Conservation (phyloP, 108 stramenopile species). For the Nitzschia sp. region DNA sequence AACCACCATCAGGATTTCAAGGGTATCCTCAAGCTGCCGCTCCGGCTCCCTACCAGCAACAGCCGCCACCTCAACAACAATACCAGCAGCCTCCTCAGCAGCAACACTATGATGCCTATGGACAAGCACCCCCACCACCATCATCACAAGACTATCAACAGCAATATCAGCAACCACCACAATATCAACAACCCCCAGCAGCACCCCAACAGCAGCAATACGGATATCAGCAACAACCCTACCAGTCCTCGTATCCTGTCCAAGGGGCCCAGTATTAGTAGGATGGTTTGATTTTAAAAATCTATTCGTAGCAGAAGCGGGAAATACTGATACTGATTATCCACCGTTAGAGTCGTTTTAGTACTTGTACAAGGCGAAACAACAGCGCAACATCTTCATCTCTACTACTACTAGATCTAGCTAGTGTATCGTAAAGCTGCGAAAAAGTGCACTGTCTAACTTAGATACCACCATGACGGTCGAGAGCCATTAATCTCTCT, state of each 20-base stretch:
- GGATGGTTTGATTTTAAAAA: neutral
- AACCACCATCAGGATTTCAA: conserved; percentile 2
- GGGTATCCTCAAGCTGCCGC: conserved; percentile 20
- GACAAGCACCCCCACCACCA: conserved; percentile 13
- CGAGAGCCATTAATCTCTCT: too few relatives aligned
- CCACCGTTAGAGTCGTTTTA: too few relatives aligned
- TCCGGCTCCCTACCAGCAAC: conserved; percentile 9
- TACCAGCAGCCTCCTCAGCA: conserved; percentile 8
- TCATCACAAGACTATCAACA: conserved; percentile 17
- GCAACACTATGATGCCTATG: conserved; percentile 2
- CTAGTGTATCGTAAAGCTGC: too few relatives aligned
- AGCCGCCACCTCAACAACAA: conserved; percentile 9
- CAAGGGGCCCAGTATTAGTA: neutral
- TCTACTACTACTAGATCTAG: too few relatives aligned
- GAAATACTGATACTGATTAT: too few relatives aligned
- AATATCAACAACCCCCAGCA: conserved; percentile 20
- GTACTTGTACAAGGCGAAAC: too few relatives aligned
- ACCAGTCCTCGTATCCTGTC: neutral
- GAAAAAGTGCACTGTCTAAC: too few relatives aligned
- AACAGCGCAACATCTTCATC: too few relatives aligned
- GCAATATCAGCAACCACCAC: conserved; percentile 6
- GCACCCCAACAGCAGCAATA: conserved; percentile 5
- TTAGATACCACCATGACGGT: too few relatives aligned
- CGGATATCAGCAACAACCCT: conserved; percentile 21
- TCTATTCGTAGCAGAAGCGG: too few relatives aligned